phyloP scores from a whole-genome alignment of 2,329 filamentous ascomycete genomes.

The Penicillium aurantiogriseum region DNA sequence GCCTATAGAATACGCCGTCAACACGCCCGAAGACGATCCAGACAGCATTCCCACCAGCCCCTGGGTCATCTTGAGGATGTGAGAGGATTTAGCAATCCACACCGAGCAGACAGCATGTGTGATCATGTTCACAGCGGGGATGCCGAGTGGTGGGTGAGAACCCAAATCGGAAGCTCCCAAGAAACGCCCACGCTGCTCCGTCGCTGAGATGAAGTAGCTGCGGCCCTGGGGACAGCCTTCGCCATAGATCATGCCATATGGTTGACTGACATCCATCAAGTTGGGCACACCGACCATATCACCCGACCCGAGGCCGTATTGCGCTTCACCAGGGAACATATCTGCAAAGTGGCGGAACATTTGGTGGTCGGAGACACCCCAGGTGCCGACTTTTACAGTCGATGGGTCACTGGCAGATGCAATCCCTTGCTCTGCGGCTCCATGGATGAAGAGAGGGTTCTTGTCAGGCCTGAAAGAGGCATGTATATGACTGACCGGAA shows the following conservation, averaged over 20 bases:
- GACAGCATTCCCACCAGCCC: slow-evolving; percentile 78
- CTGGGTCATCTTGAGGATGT: slow-evolving; percentile 69
- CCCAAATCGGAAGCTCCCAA: slow-evolving; percentile 62
- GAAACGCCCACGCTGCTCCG: slow-evolving; percentile 75
- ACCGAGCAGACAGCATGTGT: slow-evolving; percentile 72
- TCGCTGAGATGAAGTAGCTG: slow-evolving; percentile 70
- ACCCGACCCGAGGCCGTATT: slow-evolving; percentile 76
- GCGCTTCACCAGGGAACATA: slow-evolving; percentile 67
- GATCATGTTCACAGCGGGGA: slow-evolving; percentile 70
- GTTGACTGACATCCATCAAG: slow-evolving; percentile 85
- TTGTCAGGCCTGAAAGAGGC: slow-evolving; percentile 73
- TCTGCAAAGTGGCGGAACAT: slow-evolving; percentile 76
- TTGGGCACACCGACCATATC: slow-evolving; percentile 75
- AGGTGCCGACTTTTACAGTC: slow-evolving; percentile 71
- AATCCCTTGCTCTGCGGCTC: slow-evolving; percentile 72
- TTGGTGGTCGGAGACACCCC: slow-evolving; percentile 75
- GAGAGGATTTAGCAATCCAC: slow-evolving; percentile 83
- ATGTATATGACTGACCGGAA: slow-evolving; percentile 75
- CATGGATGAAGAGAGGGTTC: slow-evolving; percentile 77
- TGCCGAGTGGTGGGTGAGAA: slow-evolving; percentile 65
- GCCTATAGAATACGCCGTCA: slow-evolving; percentile 78
- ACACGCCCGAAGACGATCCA: slow-evolving; percentile 77
- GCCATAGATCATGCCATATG: slow-evolving; percentile 77
- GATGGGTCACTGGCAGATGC: slow-evolving; percentile 79
- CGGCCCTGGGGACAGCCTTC: slow-evolving; percentile 84